Conservation (phyloP, 169 alveolate genomes). For the Blepharisma undulans region DNA sequence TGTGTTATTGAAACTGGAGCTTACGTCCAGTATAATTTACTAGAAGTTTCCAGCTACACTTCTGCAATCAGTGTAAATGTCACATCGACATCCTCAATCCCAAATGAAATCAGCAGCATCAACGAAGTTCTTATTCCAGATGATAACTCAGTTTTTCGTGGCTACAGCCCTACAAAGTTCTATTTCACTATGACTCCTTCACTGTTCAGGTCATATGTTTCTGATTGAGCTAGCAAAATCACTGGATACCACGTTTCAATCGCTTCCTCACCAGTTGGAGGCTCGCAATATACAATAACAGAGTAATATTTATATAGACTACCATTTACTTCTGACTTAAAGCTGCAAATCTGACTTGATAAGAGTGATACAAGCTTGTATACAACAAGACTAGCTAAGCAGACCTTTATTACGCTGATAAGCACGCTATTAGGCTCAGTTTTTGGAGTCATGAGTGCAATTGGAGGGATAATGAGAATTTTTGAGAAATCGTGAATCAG, state of each 20-base stretch:
- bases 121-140: neutral
- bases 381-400: neutral
- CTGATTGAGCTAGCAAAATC: neutral
- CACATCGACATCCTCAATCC: slow-evolving; percentile 32
- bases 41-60: slow-evolving; percentile 18
- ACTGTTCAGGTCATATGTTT: neutral
- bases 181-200: slow-evolving; percentile 1
- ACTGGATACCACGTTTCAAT: slow-evolving; percentile 39
- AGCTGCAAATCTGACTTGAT: neutral
- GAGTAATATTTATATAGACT: slow-evolving; percentile 6
- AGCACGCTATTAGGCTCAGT: slow-evolving; percentile 23
- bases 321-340: neutral
- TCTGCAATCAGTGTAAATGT: neutral
- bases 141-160: neutral
- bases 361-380: slow-evolving; percentile 14
- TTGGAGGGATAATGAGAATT: neutral
- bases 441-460: slow-evolving; percentile 23
- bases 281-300: neutral
- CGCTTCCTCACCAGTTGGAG: neutral
- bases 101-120: neutral
- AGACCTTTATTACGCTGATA: neutral
- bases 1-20: neutral
- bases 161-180: slow-evolving; percentile 1
- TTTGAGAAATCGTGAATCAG: neutral
- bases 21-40: neutral